Evolutionary conservation across 176 grass and related monocot species (phyloP).

Genomic region (Cymbopogon citratus): DNA sequence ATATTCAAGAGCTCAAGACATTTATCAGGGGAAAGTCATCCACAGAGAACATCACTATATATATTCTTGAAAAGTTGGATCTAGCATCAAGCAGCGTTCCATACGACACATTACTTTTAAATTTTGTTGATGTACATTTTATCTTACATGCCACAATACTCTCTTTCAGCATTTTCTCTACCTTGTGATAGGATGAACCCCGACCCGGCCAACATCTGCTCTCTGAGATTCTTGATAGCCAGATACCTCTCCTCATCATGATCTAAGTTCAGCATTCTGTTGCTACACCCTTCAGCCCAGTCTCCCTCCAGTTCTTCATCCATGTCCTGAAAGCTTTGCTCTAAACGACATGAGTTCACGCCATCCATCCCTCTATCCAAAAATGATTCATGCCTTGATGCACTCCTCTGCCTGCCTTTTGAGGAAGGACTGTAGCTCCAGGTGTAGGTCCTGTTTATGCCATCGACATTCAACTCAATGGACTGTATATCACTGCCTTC

Average conservation of each 20-base stretch:
- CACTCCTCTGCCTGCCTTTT: background rate
- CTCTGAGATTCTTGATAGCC: constrained; percentile 67
- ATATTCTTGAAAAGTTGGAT: background rate
- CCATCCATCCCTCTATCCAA: constrained; percentile 30
- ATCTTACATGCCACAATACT: constrained; percentile 29
- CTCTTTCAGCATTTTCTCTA: constrained; percentile 23
- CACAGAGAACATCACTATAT: constrained; percentile 11
- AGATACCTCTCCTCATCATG: constrained; percentile 68
- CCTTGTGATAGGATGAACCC: constrained; percentile 50
- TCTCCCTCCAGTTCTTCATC: constrained; percentile 47
- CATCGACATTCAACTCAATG: constrained; percentile 71
- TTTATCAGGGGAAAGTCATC: background rate
- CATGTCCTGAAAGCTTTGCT: background rate
- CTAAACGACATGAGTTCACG: background rate
- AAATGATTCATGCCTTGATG: constrained; percentile 21
- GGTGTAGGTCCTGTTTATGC: constrained; percentile 39
- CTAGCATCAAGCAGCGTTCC: background rate
- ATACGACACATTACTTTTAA: background rate
- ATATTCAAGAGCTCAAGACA: constrained; percentile 3
- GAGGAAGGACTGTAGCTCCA: constrained; percentile 39
- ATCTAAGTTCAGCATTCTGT: constrained; percentile 36
- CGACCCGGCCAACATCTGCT: constrained; percentile 68
- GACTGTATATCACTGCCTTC: constrained; percentile 72
- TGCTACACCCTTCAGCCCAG: constrained; percentile 54
- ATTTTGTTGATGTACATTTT: background rate